Percentiles rank a stretch among this genome's conserved stretches.
Evolutionary conservation across 371 early-diverging fungal species (phyloP).

Genomic region (Mucor irregularis): DNA sequence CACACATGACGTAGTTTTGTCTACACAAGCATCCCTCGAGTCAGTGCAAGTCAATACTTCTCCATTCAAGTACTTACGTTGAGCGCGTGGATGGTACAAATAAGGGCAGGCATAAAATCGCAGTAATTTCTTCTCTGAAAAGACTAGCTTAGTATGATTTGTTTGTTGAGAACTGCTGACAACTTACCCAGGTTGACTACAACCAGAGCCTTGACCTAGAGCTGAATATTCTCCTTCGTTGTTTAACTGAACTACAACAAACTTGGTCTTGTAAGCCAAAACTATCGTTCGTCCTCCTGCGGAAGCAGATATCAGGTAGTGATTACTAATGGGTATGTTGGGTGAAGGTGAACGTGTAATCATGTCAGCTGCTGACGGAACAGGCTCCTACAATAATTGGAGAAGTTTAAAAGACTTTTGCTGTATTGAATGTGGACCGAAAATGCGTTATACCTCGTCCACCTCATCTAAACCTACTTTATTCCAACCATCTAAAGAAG

Average conservation of each 20-base stretch:
- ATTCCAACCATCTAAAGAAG: slow-evolving; percentile 38
- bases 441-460: slow-evolving; percentile 29
- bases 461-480: slow-evolving; percentile 47
- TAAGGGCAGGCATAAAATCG: slow-evolving; percentile 55
- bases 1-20: slow-evolving; percentile 59
- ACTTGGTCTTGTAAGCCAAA: slow-evolving; percentile 45
- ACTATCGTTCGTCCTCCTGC: slow-evolving; percentile 37
- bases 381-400: neutral
- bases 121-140: slow-evolving; percentile 55
- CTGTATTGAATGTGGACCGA: neutral
- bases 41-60: no score
- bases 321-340: slow-evolving; percentile 27
- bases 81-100: slow-evolving; percentile 57
- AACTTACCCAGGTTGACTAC: slow-evolving; percentile 38
- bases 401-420: neutral
- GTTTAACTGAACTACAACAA: slow-evolving; percentile 42
- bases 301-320: slow-evolving; percentile 39
- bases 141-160: neutral
- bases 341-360: slow-evolving; percentile 28
- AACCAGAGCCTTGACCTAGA: slow-evolving; percentile 58
- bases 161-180: no score
- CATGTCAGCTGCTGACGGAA: slow-evolving; percentile 13
- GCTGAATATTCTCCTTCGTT: slow-evolving; percentile 47
- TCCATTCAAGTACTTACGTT: slow-evolving; percentile 48
- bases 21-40: no score